Evolutionary conservation across 129 eudicot genomes (phyloP).

Genomic region (Scalesia atractyloides): DNA sequence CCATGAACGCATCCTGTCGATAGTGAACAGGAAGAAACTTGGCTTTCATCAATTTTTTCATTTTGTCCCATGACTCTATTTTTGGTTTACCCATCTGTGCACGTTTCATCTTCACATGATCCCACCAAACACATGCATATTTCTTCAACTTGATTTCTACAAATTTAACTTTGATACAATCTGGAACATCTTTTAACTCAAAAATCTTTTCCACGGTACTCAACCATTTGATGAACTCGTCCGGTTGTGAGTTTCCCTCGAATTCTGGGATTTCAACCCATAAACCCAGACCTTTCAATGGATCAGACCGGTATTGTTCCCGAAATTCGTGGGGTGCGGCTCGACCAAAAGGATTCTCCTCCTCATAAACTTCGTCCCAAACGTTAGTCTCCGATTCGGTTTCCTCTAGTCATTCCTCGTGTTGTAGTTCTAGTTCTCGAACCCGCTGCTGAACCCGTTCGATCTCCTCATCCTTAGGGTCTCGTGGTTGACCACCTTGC

Average conservation of each 20-base stretch:
- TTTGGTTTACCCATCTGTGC: neutral
- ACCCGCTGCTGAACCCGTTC: no score
- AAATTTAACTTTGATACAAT: neutral
- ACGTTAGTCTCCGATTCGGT: no score
- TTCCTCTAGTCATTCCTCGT: no score
- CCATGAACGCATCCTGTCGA: neutral
- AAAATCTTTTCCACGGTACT: no score
- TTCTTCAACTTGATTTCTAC: neutral
- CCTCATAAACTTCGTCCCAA: no score
- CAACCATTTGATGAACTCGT: neutral
- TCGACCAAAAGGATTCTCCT: no score
- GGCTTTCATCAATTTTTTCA: neutral
- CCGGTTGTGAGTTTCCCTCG: neutral
- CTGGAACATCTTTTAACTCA: neutral
- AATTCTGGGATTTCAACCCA: neutral
- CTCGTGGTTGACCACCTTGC: no score
- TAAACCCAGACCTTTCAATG: neutral
- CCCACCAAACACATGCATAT: neutral
- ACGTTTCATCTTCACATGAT: neutral
- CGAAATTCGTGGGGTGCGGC: no score
- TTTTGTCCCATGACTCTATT: neutral
- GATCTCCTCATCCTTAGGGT: no score
- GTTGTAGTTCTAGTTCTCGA: no score
- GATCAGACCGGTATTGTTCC: no score
- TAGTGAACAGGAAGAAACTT: neutral